Evolutionary conservation across 768 basidiomycete species (phyloP).

Genomic region (Asterophora parasitica): DNA sequence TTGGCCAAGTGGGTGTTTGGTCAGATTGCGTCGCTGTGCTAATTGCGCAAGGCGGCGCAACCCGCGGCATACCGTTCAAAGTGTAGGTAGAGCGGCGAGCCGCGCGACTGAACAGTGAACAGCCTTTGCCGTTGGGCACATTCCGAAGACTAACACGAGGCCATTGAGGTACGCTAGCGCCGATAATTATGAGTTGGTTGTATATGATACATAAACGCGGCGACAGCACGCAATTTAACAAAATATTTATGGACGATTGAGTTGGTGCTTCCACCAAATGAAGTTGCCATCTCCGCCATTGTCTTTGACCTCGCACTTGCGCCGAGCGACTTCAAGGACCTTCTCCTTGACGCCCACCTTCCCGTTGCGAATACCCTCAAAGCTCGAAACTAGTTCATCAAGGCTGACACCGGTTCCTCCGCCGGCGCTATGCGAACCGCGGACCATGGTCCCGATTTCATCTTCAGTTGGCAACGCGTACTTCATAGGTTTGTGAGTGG

Average conservation of each 20-base stretch:
- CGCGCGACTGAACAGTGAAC: too few species aligned
- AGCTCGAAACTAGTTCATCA: slow-evolving; percentile 59
- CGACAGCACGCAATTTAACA: slow-evolving; percentile 4
- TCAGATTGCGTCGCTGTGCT: slow-evolving; percentile 6
- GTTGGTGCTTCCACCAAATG: slow-evolving; percentile 52
- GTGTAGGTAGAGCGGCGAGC: too few species aligned
- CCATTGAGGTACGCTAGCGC: too few species aligned
- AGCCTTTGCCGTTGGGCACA: too few species aligned
- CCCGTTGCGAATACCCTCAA: slow-evolving; percentile 41
- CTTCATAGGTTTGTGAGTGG: slow-evolving; percentile 28
- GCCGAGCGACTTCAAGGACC: slow-evolving; percentile 67
- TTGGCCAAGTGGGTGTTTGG: slow-evolving; percentile 6
- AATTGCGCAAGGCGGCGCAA: background rate
- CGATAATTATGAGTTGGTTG: too few species aligned
- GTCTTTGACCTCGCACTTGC: slow-evolving; percentile 59
- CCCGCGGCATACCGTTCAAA: background rate
- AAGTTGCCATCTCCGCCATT: slow-evolving; percentile 51
- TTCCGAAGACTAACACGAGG: too few species aligned
- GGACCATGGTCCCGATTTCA: slow-evolving; percentile 63
- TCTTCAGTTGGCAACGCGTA: slow-evolving; percentile 74
- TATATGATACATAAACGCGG: too few species aligned
- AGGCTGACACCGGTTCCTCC: slow-evolving; percentile 57
- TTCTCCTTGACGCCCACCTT: slow-evolving; percentile 71
- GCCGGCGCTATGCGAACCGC: slow-evolving; percentile 56
- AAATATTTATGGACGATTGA: slow-evolving; percentile 20